Conservation (phyloP, 805 yeast species). For the Teunomyces lycoperdinae region DNA sequence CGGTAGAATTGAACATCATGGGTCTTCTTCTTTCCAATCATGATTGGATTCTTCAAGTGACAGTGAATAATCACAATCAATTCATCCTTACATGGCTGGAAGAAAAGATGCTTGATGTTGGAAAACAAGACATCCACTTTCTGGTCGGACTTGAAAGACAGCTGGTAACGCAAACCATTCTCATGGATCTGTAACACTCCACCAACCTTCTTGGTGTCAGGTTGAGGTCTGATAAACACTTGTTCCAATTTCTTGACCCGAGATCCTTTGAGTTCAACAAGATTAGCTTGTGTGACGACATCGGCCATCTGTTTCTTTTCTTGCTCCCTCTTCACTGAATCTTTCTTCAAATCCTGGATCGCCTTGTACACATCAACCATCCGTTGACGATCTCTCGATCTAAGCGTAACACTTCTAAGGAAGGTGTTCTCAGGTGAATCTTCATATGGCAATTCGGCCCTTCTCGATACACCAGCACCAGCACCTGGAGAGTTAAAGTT, state of each 20-base stretch:
- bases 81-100: constrained; percentile 96
- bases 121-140: constrained; percentile 83
- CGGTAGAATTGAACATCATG: constrained; percentile 94
- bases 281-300: constrained; percentile 86
- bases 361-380: constrained; percentile 87
- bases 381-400: constrained; percentile 88
- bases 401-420: constrained; percentile 78
- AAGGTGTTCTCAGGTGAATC: constrained; percentile 84
- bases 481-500: constrained; percentile 93
- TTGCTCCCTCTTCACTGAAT: constrained; percentile 82
- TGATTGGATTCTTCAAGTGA: constrained; percentile 86
- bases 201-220: constrained; percentile 94
- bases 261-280: constrained; percentile 77
- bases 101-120: constrained; percentile 89
- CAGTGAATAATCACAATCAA: constrained; percentile 88
- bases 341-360: constrained; percentile 89
- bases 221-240: constrained; percentile 90
- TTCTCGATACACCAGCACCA: constrained; percentile 64
- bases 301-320: constrained; percentile 92
- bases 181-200: constrained; percentile 90
- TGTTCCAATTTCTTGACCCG: constrained; percentile 85
- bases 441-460: constrained; percentile 86
- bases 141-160: constrained; percentile 80
- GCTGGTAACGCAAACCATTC: constrained; percentile 92
- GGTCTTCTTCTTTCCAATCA: constrained; percentile 94